Evolutionary conservation across 1,284 basidiomycete genomes (phyloP).

Genomic region (Violaceomyces palustris): DNA sequence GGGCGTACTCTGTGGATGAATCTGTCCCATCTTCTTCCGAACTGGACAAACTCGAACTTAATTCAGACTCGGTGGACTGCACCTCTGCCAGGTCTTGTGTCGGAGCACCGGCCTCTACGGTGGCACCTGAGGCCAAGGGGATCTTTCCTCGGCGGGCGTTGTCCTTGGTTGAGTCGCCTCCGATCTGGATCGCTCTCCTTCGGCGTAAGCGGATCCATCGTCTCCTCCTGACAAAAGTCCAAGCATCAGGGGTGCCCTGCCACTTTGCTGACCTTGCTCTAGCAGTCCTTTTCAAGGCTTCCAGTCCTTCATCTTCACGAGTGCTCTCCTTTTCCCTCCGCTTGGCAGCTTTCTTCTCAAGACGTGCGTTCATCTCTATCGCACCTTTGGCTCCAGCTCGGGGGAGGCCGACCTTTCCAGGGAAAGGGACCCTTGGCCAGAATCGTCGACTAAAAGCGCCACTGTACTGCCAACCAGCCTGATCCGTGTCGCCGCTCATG

Average conservation of each 20-base stretch:
- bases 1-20: conserved; percentile 13
- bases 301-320: conserved; percentile 45
- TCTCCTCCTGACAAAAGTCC: conserved; percentile 45
- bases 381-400: conserved; percentile 24
- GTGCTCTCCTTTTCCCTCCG: conserved; percentile 22
- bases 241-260: conserved; percentile 34
- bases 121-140: too few relatives aligned
- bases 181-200: too few relatives aligned
- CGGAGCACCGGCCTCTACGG: too few relatives aligned
- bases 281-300: conserved; percentile 43
- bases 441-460: conserved; percentile 40
- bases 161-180: too few relatives aligned
- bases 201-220: conserved; percentile 48
- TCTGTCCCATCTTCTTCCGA: conserved; percentile 23
- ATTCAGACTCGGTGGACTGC: too few relatives aligned
- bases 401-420: conserved; percentile 20
- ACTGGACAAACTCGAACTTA: too few relatives aligned
- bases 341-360: conserved; percentile 16
- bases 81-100: too few relatives aligned
- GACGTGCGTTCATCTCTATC: conserved; percentile 28
- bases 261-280: conserved; percentile 36
- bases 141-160: too few relatives aligned
- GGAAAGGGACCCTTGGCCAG: conserved; percentile 27
- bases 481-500: conserved; percentile 51
- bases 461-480: conserved; percentile 51